Conservation (phyloP, 2,329 filamentous ascomycete species). For the Xylariaceae sp. region DNA sequence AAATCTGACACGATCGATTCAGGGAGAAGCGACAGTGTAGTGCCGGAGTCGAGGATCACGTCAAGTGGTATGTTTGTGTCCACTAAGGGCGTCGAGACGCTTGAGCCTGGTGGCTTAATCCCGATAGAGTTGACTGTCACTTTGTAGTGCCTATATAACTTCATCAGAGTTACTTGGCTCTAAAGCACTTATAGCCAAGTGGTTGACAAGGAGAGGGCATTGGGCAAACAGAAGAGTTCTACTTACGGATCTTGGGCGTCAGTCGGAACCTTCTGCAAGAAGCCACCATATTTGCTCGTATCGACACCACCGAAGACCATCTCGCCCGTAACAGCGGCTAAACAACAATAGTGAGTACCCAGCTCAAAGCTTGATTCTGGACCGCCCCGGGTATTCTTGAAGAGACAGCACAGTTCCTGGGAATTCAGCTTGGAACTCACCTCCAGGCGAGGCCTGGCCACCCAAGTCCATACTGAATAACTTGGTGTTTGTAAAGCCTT, state of each 20-base stretch:
- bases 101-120: conserved; percentile 17
- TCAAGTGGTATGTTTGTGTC: conserved; percentile 33
- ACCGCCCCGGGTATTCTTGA: not conserved
- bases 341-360: conserved; percentile 2
- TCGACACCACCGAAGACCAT: conserved; percentile 55
- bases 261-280: conserved; percentile 43
- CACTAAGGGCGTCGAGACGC: conserved; percentile 7
- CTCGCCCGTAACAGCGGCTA: conserved; percentile 42
- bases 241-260: conserved; percentile 35
- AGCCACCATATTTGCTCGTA: conserved; percentile 49
- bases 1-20: conserved; percentile 41
- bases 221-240: conserved; percentile 15
- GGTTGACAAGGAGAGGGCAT: not conserved
- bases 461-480: conserved; percentile 52
- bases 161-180: not conserved
- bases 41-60: conserved; percentile 53
- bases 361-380: not conserved
- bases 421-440: conserved; percentile 19
- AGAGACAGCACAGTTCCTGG: not conserved
- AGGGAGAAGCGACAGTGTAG: conserved; percentile 49
- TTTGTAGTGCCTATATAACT: conserved; percentile 26
- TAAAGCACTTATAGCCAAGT: not conserved
- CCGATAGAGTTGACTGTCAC: conserved; percentile 25
- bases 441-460: conserved; percentile 24
- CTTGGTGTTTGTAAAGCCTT: conserved; percentile 49